Base-by-base conservation (phyloP, 139 green algal genomes). In the Nannochloris sp. region DNA sequence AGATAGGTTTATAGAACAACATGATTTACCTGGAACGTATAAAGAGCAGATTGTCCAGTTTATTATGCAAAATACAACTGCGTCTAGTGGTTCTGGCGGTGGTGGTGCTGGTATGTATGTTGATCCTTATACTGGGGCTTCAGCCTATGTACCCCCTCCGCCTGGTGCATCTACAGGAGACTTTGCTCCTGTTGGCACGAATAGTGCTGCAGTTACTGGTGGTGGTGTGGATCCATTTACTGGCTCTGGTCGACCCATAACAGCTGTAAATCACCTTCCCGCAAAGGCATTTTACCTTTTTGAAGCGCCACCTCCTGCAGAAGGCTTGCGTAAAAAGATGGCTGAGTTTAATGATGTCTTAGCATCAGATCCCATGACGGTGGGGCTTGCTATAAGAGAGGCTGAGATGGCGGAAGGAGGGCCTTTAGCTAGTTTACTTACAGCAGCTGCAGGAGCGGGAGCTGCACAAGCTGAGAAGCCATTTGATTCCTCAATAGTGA, bases 31-130 rank as follows among this genome's bases (percentile, higher is more conserved):
- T 0, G 30, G 32, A 1, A 72, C 69, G 23, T 97, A 92, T 71
- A 79, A 61, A 44, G 65, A 86, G 32, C 88, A 97, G 78, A 83
- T 97, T 24, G 92, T 95, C 27, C 58, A 92, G 32, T 97, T 96
- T 69, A 89, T 97, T 27, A 25, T 91, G 3, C 59, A 85, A 13
- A 95, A 93, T 64, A 91, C 89, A 4, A 77, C 54, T 10, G 60
- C 34, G 4, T 34, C 37, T n/a, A 44, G 45, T 3, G 33, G 29
- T 14, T 48, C 60, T 10, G 38, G 29, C 19, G 54, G 58, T 8
- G 25, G 7, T 12, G 38, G n/a, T 4, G 34, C 55, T 2, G 32
- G 31, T 23, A 19, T 30, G 4, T 74, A 70, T 37, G 62, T 73
- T 6, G 72, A 80, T 47, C 73, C 73, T 19, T 80, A 69, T 27